These are phyloP conservation scores for Meredithiella fracta DNA, from an alignment of 2,329 filamentous ascomycete species.

Conservation along the genomic window DNA sequence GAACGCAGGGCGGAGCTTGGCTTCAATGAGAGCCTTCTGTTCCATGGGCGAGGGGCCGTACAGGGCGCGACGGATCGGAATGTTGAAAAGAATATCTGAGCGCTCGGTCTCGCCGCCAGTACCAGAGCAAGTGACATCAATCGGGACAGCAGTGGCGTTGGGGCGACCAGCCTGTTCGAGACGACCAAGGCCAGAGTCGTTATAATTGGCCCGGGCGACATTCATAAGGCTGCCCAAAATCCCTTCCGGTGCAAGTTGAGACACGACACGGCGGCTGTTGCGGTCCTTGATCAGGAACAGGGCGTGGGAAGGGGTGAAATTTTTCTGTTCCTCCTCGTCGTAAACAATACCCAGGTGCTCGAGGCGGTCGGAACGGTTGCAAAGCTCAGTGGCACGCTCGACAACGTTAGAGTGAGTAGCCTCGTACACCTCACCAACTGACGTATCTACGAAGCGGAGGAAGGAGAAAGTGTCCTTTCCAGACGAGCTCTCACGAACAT, in stretches of 20 bases:
- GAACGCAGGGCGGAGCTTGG: constrained; percentile 48
- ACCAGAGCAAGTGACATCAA: constrained; percentile 62
- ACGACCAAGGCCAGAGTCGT: constrained; percentile 53
- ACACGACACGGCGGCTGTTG: constrained; percentile 47
- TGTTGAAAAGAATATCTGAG: constrained; percentile 47
- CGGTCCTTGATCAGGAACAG: constrained; percentile 67
- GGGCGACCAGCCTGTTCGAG: constrained; percentile 71
- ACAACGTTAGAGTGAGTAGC: constrained; percentile 57
- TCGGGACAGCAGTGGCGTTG: constrained; percentile 68
- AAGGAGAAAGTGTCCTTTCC: constrained; percentile 64
- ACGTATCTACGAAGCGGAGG: constrained; percentile 70
- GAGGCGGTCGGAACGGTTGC: constrained; percentile 40
- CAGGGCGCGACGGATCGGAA: constrained; percentile 54
- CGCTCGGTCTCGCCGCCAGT: constrained; percentile 45
- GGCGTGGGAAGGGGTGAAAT: constrained; percentile 55
- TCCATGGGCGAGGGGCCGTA: constrained; percentile 48
- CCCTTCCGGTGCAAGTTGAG: constrained; percentile 55
- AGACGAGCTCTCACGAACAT: constrained; percentile 49
- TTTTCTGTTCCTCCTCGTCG: constrained; percentile 46
- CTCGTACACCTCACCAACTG: constrained; percentile 53
- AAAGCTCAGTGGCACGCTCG: constrained; percentile 50
- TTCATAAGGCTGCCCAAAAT: constrained; percentile 63
- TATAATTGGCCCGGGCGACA: constrained; percentile 49
- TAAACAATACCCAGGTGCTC: constrained; percentile 53
- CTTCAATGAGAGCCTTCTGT: constrained; percentile 58